phyloP scores from a whole-genome alignment of 2,329 filamentous ascomycete genomes.

The Exophiala lecanii-corni region DNA sequence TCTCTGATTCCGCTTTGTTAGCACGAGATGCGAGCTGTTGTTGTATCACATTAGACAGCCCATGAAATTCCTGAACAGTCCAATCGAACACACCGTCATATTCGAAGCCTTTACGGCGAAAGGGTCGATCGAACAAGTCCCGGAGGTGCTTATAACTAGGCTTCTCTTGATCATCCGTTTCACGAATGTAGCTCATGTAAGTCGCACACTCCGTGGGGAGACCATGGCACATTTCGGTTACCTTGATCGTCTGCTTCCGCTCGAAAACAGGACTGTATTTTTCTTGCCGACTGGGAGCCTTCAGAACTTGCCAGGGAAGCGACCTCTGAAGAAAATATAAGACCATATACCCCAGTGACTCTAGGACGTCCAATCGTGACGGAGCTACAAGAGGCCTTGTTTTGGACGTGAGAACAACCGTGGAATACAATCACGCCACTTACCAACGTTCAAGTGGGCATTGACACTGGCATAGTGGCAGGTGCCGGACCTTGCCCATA shows the following conservation, averaged over 20 bases:
- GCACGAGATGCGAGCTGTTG: background rate
- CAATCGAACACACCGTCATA: conserved; percentile 28
- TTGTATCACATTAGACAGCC: conserved; percentile 2
- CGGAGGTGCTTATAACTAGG: conserved; percentile 25
- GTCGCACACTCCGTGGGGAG: conserved; percentile 24
- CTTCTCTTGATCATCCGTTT: conserved; percentile 14
- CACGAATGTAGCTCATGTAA: conserved; percentile 23
- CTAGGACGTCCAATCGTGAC: conserved; percentile 3
- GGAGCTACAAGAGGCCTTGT: conserved; percentile 3
- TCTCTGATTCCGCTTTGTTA: background rate
- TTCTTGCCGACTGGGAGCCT: conserved; percentile 32
- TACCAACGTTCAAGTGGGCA: conserved; percentile 20
- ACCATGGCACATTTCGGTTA: conserved; percentile 24
- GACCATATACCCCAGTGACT: conserved; percentile 61
- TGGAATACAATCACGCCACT: conserved; percentile 14
- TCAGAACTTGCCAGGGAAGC: conserved; percentile 67
- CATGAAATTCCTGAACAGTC: conserved; percentile 22
- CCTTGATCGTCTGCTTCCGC: conserved; percentile 24
- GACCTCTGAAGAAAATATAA: conserved; percentile 71
- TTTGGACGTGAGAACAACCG: conserved; percentile 12
- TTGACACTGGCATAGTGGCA: conserved; percentile 26
- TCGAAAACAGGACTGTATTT: conserved; percentile 19
- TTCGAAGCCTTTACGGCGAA: conserved; percentile 20
- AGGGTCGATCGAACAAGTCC: conserved; percentile 21
- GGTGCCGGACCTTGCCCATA: no score